Evolutionary conservation across 208 protist species (phyloP).

Genomic region (Trypanosomatidae sp.): DNA sequence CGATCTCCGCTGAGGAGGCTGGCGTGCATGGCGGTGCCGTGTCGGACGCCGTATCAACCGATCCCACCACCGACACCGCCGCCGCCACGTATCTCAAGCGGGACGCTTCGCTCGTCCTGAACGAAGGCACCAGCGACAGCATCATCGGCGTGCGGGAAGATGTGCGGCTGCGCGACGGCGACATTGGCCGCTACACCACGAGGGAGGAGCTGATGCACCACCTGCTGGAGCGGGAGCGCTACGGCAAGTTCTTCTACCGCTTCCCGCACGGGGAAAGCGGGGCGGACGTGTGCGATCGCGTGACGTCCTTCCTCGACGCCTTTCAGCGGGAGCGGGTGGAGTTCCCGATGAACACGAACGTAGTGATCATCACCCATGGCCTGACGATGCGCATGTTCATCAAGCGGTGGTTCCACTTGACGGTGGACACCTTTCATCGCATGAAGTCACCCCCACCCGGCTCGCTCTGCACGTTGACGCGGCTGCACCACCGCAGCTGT

Average conservation of each 20-base stretch:
- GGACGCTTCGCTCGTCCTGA: constrained; percentile 35
- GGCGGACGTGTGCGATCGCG: constrained; percentile 92
- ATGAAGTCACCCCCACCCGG: constrained; percentile 81
- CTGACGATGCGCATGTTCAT: constrained; percentile 90
- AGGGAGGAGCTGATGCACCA: constrained; percentile 62
- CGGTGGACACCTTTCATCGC: constrained; percentile 88
- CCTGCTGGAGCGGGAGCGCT: constrained; percentile 65
- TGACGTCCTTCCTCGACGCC: constrained; percentile 88
- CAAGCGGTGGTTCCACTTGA: constrained; percentile 91
- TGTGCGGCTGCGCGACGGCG: constrained; percentile 90
- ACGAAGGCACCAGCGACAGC: constrained; percentile 33
- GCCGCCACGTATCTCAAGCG: not conserved
- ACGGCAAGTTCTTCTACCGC: constrained; percentile 94
- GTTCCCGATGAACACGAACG: constrained; percentile 85
- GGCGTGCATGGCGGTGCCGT: no score
- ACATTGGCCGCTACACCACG: constrained; percentile 90
- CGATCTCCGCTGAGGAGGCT: no score
- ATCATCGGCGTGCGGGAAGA: constrained; percentile 89
- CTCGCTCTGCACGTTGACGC: constrained; percentile 67
- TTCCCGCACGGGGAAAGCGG: constrained; percentile 93
- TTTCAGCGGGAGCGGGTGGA: constrained; percentile 81
- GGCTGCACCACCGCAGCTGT: constrained; percentile 74
- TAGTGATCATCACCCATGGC: constrained; percentile 90
- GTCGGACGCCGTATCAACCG: no score
- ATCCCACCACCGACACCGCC: not conserved